Evolutionary conservation across 2,329 filamentous ascomycete genomes (phyloP), one percentile per base, ranked within the genome.

Genomic region (Orbilia javanica): DNA sequence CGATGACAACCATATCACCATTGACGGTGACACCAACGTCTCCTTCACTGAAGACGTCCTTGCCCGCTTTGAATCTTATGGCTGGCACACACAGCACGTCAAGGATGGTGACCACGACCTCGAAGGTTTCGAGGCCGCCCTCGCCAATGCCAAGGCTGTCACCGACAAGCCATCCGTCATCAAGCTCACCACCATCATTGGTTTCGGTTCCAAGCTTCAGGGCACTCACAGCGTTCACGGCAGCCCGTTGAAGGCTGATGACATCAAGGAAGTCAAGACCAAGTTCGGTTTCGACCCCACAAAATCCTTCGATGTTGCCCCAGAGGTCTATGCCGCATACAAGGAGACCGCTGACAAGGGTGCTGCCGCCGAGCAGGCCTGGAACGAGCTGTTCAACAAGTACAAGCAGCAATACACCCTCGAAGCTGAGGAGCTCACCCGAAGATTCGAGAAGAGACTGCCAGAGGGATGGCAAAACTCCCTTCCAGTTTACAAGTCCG

Each of bases 1-100:
- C 86, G 96, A 99, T 84, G 96, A 99, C 89, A 99, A 99, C 90
- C 92, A 97, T 86, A 98, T 99, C 84, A 97, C 89, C 83, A 91
- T 90, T 84, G 96, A 99, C 84, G 96, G 96, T 86, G 92, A 97
- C 88, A 98, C 92, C 87, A 96, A 96, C 87, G 91, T 90, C 84
- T 92, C 96, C 81, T 98, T 99, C 88, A 99, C 96, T 79, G 96
- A 99, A 88, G 94, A 99, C 82, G 95, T 98, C 79, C 85, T 88
- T 83, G 96, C 96, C 90, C 91, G 95, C 84, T 98, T 98, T 85
- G 93, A 98, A 88, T 85, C 96, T 79, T 99, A 97, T 86, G 96
- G 94, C 87, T 99, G 96, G 96, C 94, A 99, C 86, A 90, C 91
- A 79, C 87, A 93, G 84, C 88, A 88, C 85, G 94, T 99, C 84